Conservation (phyloP, 1,284 basidiomycete genomes). For the Moesziomyces sp. region DNA sequence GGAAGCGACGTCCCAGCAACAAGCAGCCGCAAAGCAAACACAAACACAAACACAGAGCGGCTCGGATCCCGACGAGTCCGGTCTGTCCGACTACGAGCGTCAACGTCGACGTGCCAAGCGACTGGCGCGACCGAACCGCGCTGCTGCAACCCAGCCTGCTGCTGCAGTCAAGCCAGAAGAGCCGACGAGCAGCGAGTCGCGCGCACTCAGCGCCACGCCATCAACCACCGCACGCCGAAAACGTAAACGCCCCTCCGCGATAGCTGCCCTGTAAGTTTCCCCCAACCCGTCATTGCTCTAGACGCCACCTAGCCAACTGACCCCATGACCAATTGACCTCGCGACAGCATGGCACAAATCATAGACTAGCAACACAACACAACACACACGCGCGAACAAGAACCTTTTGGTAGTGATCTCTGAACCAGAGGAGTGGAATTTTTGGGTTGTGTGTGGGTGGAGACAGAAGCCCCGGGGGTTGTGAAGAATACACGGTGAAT, state of each 20-base stretch:
- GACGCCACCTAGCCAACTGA: no score
- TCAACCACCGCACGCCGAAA: neutral
- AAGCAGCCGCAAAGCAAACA: neutral
- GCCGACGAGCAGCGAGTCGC: neutral
- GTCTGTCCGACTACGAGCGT: constrained; percentile 36
- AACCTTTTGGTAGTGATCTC: no score
- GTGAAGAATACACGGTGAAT: constrained; percentile 13
- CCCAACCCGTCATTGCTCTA: no score
- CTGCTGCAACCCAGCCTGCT: neutral
- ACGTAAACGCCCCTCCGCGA: constrained; percentile 9
- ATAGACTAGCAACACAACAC: constrained; percentile 9
- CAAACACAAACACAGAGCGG: constrained; percentile 11
- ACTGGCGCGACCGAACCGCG: neutral
- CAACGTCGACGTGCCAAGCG: neutral
- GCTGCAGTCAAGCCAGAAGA: neutral
- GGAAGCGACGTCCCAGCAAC: neutral
- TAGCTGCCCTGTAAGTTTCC: constrained; percentile 43
- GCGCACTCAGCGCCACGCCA: neutral
- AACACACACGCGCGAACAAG: no score
- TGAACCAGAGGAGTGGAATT: constrained; percentile 4
- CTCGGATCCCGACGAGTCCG: constrained; percentile 21
- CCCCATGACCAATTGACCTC: no score
- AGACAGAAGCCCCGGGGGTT: no score
- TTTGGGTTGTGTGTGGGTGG: constrained; percentile 5
- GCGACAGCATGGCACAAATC: constrained; percentile 25